phyloP scores from a whole-genome alignment of 2,329 filamentous ascomycete species.

The Stromatinia cepivora region DNA sequence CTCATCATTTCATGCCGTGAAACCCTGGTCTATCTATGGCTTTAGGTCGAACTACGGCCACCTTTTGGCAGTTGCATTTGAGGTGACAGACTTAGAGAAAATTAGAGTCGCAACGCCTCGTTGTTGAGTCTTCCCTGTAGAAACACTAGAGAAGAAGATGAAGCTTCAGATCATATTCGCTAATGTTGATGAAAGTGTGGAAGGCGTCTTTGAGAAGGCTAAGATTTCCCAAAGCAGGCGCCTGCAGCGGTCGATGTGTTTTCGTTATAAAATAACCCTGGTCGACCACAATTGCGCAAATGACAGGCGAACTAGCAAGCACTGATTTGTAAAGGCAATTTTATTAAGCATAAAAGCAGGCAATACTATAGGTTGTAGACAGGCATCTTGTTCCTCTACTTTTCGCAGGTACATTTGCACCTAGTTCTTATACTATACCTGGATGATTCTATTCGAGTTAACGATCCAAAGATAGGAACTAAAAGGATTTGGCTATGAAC shows the following conservation, averaged over 20 bases:
- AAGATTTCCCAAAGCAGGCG: slow-evolving; percentile 22
- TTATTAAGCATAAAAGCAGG: slow-evolving; percentile 7
- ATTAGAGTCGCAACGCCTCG: slow-evolving; percentile 8
- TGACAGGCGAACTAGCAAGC: slow-evolving; percentile 14
- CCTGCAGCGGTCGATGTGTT: slow-evolving; percentile 24
- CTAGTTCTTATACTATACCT: slow-evolving; percentile 5
- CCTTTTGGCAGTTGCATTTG: slow-evolving; percentile 12
- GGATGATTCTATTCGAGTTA: slow-evolving; percentile 11
- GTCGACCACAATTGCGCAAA: slow-evolving; percentile 23
- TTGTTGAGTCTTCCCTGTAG: slow-evolving; percentile 15
- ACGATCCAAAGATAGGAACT: slow-evolving; percentile 6
- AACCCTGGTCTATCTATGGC: slow-evolving; percentile 13
- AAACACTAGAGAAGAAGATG: slow-evolving; percentile 19
- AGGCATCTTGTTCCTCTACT: slow-evolving; percentile 17
- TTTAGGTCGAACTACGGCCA: slow-evolving; percentile 18
- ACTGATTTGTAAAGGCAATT: slow-evolving; percentile 10
- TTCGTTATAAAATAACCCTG: slow-evolving; percentile 16
- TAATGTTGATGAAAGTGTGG: slow-evolving; percentile 19
- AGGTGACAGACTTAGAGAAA: slow-evolving; percentile 8
- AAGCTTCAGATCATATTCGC: slow-evolving; percentile 19
- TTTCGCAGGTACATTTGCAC: neutral
- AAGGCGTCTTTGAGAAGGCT: slow-evolving; percentile 14
- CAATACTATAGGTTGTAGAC: slow-evolving; percentile 5
- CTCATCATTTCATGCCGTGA: slow-evolving; percentile 20
- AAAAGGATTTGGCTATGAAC: neutral